A percentile compares a stretch with the other conserved stretches of the same genome.
Evolutionary conservation across 495 filamentous ascomycete species (phyloP).

Genomic region (Halenospora varia): DNA sequence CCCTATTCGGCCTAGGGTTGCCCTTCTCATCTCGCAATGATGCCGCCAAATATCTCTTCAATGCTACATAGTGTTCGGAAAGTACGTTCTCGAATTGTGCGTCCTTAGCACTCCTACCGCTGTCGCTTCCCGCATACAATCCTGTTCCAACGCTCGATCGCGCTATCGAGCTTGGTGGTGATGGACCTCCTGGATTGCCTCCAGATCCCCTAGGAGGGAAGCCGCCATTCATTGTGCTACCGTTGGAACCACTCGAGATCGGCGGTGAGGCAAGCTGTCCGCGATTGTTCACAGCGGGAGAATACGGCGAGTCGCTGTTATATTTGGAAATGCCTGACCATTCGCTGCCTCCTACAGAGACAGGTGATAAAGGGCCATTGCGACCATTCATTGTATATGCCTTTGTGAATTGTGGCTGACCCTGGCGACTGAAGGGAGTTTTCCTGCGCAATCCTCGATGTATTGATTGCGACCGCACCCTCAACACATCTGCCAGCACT

Average conservation of each 20-base stretch:
- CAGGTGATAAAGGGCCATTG: slow-evolving; percentile 70
- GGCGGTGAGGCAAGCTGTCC: slow-evolving; percentile 68
- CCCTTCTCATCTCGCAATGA: slow-evolving; percentile 70
- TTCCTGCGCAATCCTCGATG: slow-evolving; percentile 9
- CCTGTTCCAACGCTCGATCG: slow-evolving; percentile 69
- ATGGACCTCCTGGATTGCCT: slow-evolving; percentile 54
- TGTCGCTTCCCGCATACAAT: slow-evolving; percentile 60
- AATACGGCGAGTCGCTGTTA: slow-evolving; percentile 50
- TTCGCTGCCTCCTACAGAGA: slow-evolving; percentile 77
- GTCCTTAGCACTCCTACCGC: slow-evolving; percentile 41
- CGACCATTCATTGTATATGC: slow-evolving; percentile 53
- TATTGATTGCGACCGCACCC: slow-evolving; percentile 11
- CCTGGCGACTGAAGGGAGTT: background rate
- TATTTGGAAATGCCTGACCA: slow-evolving; percentile 81
- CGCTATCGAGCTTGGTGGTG: slow-evolving; percentile 81
- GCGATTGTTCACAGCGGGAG: slow-evolving; percentile 50
- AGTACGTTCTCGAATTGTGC: slow-evolving; percentile 47
- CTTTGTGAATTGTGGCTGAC: slow-evolving; percentile 7
- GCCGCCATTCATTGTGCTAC: slow-evolving; percentile 48
- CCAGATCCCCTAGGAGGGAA: slow-evolving; percentile 43
- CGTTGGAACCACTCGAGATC: slow-evolving; percentile 59
- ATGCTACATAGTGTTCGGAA: slow-evolving; percentile 73
- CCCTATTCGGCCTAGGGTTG: slow-evolving; percentile 74
- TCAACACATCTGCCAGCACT: slow-evolving; percentile 14
- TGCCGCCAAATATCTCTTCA: slow-evolving; percentile 71